Evolutionary conservation across 805 yeast species (phyloP), one percentile per base, ranked within the genome.

Genomic region (Nakazawaea ernobii): DNA sequence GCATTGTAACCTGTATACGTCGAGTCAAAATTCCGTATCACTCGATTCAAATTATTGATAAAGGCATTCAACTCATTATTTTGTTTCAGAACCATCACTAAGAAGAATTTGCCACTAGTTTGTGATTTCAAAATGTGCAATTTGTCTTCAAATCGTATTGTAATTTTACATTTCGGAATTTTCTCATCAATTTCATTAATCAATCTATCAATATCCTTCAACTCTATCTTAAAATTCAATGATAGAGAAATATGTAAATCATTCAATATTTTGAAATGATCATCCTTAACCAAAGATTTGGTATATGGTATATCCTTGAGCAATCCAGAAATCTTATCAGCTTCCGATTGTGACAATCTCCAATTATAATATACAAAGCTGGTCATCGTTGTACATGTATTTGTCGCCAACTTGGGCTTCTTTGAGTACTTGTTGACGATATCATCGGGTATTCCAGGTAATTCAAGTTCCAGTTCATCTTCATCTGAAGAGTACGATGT

Each of bases 181-280:
- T 26, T 27, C 17, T 3, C 13, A 11, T 26, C 9, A 4, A 38
- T 26, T n/a, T 38, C 41, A 38, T 6, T 4, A 8, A 26, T 39
- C 10, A 29, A 29, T 15, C 6, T 8, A 13, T 15, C 35, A 10
- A 17, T 9, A 9, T 36, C 9, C 3, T 15, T n/a, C 11, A 27
- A 11, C 8, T 9, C 30, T 10, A 45, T 5, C 9, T 39, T 10
- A 27, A 46, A 46, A 27, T 46, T 46, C 6, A 20, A 28, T 11
- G 45, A 35, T 32, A 46, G 30, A 3, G 49, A 46, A 10, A 46
- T 40, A 27, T 46, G 49, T 17, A 46, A 33, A 15, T 29, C 38
- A 9, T 28, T 38, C 14, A 32, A 5, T 15, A 38, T 26, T 26
- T 36, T 37, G 24, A 37, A 30, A 2, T 32, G 29, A 17, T 15